Evolutionary conservation across 345 rosid species (phyloP).

Genomic region (Acer yangbiense): DNA sequence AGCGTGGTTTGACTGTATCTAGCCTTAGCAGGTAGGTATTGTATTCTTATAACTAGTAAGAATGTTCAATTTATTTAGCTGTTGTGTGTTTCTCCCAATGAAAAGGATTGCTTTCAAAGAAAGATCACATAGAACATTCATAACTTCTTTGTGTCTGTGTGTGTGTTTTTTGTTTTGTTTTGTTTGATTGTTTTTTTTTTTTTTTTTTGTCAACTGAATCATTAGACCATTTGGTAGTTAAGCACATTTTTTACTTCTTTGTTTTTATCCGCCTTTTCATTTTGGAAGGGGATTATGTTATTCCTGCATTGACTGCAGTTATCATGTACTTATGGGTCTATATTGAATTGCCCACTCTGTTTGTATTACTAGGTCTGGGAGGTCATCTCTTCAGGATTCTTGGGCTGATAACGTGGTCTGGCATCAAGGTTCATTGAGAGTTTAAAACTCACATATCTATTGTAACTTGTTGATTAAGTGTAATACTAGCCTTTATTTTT

Average conservation of each 20-base stretch:
- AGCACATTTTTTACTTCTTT: not conserved
- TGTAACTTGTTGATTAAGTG: constrained; percentile 4
- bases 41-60: not conserved
- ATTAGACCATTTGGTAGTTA: not conserved
- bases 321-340: not conserved
- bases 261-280: not conserved
- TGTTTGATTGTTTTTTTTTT: too few relatives aligned
- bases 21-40: constrained; percentile 52
- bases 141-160: too few relatives aligned
- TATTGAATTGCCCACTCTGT: not conserved
- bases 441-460: not conserved
- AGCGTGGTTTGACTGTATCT: constrained; percentile 33
- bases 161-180: not conserved
- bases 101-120: constrained; percentile 1
- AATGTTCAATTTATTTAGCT: not conserved
- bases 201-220: not conserved
- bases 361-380: constrained; percentile 50
- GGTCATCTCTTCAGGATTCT: constrained; percentile 48
- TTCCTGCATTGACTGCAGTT: too few relatives aligned
- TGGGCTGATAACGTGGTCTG: constrained; percentile 59
- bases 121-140: not conserved
- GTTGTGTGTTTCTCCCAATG: not conserved
- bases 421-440: constrained; percentile 46
- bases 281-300: not conserved
- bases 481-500: not conserved